Conservation (phyloP, 306 rosid genomes). For the Prunus dulcis region DNA sequence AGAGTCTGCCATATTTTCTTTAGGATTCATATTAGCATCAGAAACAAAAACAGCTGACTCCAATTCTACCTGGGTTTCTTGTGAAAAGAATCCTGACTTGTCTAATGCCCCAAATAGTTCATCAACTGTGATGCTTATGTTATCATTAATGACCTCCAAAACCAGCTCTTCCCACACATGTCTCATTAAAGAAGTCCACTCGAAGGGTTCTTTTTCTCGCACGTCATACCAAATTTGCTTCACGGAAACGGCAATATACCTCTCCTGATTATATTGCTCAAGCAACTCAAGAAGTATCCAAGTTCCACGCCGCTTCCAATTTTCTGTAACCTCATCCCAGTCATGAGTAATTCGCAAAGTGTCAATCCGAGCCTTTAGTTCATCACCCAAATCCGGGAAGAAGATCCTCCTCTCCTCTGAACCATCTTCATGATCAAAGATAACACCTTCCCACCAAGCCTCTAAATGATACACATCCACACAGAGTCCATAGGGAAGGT, state of each 20-base stretch:
- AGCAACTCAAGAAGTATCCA: constrained; percentile 77
- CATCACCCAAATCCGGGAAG: constrained; percentile 87
- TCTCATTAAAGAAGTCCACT: constrained; percentile 62
- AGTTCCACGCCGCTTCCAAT: constrained; percentile 60
- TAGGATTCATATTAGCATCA: constrained; percentile 3
- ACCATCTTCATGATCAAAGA: constrained; percentile 63
- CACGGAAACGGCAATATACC: constrained; percentile 47
- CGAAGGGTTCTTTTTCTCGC: constrained; percentile 37
- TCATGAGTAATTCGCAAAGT: constrained; percentile 60
- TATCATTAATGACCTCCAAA: constrained; percentile 46
- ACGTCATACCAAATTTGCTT: constrained; percentile 90
- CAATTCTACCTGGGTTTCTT: constrained; percentile 16
- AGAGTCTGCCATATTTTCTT: constrained; percentile 17
- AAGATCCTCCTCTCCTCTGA: constrained; percentile 52
- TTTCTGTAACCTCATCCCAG: constrained; percentile 58
- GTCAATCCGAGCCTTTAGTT: constrained; percentile 37
- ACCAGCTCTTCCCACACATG: constrained; percentile 57
- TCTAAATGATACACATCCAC: constrained; percentile 67
- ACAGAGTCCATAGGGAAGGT: constrained; percentile 61
- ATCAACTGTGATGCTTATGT: constrained; percentile 27
- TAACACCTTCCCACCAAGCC: constrained; percentile 98
- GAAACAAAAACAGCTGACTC: constrained; percentile 25
- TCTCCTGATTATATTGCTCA: constrained; percentile 44
- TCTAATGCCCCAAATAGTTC: constrained; percentile 34
- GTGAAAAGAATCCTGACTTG: constrained; percentile 26